Percentiles rank a stretch among this genome's conserved stretches.
Conservation (phyloP, 116 monocot species). For the Trichopus zeylanicus region DNA sequence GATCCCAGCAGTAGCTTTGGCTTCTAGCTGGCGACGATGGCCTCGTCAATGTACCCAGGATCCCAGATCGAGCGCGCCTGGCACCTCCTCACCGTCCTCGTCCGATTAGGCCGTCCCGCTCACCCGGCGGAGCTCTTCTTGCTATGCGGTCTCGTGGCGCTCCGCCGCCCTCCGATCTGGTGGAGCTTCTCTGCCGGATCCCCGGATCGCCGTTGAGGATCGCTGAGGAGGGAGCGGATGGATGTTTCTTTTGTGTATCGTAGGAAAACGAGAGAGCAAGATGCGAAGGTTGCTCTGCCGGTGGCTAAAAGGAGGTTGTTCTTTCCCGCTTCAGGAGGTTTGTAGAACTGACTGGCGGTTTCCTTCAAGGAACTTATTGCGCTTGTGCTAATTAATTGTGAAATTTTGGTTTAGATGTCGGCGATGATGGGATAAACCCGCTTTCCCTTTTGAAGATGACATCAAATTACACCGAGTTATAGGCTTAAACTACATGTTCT, state of each 20-base stretch:
- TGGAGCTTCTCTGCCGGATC: conserved; percentile 48
- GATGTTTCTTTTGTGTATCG: conserved; percentile 9
- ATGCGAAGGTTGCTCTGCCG: conserved; percentile 1
- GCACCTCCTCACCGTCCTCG: conserved; percentile 56
- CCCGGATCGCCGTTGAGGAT: conserved; percentile 47
- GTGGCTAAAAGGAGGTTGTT: conserved; percentile 30
- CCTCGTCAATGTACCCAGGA: background rate
- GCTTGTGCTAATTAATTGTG: background rate
- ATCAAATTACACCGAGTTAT: background rate
- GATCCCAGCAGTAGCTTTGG: background rate
- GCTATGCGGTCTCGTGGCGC: conserved; percentile 10
- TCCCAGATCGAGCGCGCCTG: conserved; percentile 47
- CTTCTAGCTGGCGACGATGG: background rate
- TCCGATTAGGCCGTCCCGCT: conserved; percentile 49
- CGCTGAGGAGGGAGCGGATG: conserved; percentile 13
- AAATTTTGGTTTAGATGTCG: background rate
- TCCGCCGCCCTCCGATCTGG: conserved; percentile 22
- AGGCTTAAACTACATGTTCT: background rate
- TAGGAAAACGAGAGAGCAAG: conserved; percentile 46
- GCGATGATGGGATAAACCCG: background rate
- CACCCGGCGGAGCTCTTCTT: conserved; percentile 27
- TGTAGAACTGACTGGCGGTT: no score
- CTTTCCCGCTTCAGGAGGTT: conserved; percentile 17
- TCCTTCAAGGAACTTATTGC: background rate
- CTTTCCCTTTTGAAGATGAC: background rate